Evolutionary conservation across 1,284 basidiomycete genomes (phyloP).

Genomic region (Microbotryum intermedium): DNA sequence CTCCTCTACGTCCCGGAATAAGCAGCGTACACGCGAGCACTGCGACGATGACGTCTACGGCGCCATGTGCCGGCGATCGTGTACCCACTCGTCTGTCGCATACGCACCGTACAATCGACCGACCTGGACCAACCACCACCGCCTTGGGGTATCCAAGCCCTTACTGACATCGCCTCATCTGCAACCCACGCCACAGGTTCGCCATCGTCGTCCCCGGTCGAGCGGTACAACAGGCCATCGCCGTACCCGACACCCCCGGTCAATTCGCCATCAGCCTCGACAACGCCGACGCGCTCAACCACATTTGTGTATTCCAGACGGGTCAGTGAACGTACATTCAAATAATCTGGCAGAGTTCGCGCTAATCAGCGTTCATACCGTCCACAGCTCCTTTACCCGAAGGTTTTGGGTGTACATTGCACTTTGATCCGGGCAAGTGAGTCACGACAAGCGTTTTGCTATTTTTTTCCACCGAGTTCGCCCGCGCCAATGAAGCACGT

Average conservation of each 20-base stretch:
- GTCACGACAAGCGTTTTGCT: background rate
- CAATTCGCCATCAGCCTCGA: slow-evolving; percentile 66
- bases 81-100: no score
- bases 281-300: slow-evolving; percentile 69
- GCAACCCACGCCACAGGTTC: no score
- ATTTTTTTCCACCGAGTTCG: background rate
- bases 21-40: no score
- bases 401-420: slow-evolving; percentile 79
- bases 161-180: no score
- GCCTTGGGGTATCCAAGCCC: no score
- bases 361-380: background rate
- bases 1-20: no score
- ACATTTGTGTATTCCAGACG: slow-evolving; percentile 77
- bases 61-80: no score
- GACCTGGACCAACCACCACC: no score
- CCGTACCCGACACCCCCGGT: slow-evolving; percentile 16
- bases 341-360: background rate
- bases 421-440: slow-evolving; percentile 66
- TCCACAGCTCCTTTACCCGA: slow-evolving; percentile 68
- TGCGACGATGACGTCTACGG: no score
- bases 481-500: background rate
- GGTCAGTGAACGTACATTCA: slow-evolving; percentile 52
- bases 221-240: slow-evolving; percentile 4
- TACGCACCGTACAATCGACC: no score
- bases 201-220: no score